Evolutionary conservation across 345 rosid genomes (phyloP).

Genomic region (Syzygium oleosum): DNA sequence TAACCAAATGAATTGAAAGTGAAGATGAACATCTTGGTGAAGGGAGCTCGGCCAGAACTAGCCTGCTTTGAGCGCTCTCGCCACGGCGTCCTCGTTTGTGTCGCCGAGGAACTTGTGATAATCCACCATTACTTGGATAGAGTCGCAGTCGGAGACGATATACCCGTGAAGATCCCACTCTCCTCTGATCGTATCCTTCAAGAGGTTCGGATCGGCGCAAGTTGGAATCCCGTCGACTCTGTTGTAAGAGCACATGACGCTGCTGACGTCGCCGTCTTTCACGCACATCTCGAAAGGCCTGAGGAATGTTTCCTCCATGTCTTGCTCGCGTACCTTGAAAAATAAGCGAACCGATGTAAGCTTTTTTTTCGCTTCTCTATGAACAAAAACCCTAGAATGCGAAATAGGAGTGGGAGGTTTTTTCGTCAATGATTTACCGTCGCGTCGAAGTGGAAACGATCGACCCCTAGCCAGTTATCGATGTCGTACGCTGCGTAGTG

Average conservation of each 20-base stretch:
- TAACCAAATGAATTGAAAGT: background rate
- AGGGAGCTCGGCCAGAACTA: background rate
- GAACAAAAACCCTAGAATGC: background rate
- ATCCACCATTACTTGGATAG: conserved; percentile 38
- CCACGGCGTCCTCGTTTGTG: conserved; percentile 47
- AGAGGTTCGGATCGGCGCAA: conserved; percentile 32
- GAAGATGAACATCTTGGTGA: too few species aligned
- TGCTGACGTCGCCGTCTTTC: conserved; percentile 37
- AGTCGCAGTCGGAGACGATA: conserved; percentile 54
- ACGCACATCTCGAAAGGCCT: conserved; percentile 36
- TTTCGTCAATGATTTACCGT: background rate
- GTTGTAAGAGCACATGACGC: conserved; percentile 44
- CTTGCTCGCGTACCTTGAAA: conserved; percentile 22
- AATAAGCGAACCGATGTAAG: background rate
- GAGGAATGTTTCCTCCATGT: conserved; percentile 24
- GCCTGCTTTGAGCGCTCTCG: conserved; percentile 51
- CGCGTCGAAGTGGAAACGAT: conserved; percentile 19
- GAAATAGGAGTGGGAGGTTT: background rate
- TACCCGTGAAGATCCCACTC: conserved; percentile 57
- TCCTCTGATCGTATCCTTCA: conserved; percentile 24
- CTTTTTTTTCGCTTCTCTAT: background rate
- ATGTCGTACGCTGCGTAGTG: conserved; percentile 37
- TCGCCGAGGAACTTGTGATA: conserved; percentile 29
- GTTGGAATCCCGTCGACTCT: conserved; percentile 34
- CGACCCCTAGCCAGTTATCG: conserved; percentile 30